Conservation (phyloP, 2,329 filamentous ascomycete genomes). For the Berkeleyomyces basicola region DNA sequence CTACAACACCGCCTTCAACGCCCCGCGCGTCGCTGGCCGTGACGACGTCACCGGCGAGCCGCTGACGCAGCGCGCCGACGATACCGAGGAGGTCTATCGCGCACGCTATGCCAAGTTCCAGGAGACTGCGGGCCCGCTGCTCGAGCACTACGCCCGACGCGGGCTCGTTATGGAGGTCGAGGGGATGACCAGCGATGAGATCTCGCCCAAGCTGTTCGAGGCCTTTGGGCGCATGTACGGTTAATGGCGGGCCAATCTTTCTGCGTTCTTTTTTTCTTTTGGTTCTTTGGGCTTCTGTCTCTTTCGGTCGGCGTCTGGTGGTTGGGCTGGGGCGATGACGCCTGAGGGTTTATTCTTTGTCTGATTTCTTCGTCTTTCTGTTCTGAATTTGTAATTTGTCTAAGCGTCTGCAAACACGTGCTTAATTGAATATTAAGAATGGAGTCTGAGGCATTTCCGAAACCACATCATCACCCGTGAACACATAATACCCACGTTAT, state of each 20-base stretch:
- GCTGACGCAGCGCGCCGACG: constrained; percentile 68
- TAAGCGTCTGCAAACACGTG: neutral
- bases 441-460: no score
- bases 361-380: neutral
- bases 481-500: neutral
- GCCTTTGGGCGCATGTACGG: constrained; percentile 49
- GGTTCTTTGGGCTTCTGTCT: neutral
- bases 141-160: constrained; percentile 76
- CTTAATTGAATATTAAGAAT: neutral
- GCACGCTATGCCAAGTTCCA: constrained; percentile 67
- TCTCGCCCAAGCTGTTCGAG: constrained; percentile 69
- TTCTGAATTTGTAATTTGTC: neutral
- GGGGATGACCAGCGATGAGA: constrained; percentile 86
- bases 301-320: neutral
- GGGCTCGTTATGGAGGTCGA: constrained; percentile 76
- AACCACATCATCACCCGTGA: no score
- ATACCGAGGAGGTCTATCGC: constrained; percentile 74
- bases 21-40: constrained; percentile 59
- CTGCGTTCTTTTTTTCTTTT: neutral
- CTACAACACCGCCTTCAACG: constrained; percentile 89
- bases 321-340: neutral
- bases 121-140: constrained; percentile 66
- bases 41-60: constrained; percentile 87
- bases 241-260: neutral
- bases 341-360: neutral